Base-by-base conservation (phyloP, 441 rosid genomes). In the Rhodomyrtus psidioides region DNA sequence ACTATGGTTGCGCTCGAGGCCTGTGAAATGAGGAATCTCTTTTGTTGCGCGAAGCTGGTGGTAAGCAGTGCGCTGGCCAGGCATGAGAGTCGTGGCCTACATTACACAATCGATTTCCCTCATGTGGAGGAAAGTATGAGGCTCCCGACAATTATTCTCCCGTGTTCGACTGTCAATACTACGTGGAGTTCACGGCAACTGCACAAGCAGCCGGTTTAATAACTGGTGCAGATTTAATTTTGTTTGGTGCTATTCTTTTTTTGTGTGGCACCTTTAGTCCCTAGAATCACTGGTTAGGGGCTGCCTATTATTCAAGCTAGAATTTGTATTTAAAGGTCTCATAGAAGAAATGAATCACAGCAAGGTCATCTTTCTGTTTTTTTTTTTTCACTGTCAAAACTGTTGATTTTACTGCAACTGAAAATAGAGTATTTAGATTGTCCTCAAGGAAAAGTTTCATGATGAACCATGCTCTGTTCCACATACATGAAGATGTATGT, bases 1-100 rank as follows among this genome's bases (percentile, higher is more conserved):
- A 95, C 97, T 19, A 93, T 93, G 96, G 99, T 96, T 12, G 95
- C 92, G 19, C 95, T 92, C 3, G 99, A 96, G 92, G 98, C 97
- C 82, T 96, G 98, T 84, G 98, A 97, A 91, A 92, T 95, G 98
- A 94, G 99, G 90, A 97, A 96, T 92, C 94, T 97, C 86, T 93
- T 97, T 82, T 96, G 98, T 57, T 95, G 99, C 24, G 96, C 99
- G 79, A 97, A 97, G 95, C 92, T 97, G 88, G 98, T 97, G 26
- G 94, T 94, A 82, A 95, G 95, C 94, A 97, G 99, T 26, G 99
- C 99, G 4, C 92, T 95, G 42, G 90, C 99, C 0, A 93, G 99
- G 91, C 99, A 94, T 5, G 99, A 97, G 86, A 97, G 98, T 91
- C 98, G 99, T 0, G 99, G 99, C 30, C 97, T 96, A 85, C 99